phyloP scores from a whole-genome alignment of 306 rosid genomes.

The Quercus alba region DNA sequence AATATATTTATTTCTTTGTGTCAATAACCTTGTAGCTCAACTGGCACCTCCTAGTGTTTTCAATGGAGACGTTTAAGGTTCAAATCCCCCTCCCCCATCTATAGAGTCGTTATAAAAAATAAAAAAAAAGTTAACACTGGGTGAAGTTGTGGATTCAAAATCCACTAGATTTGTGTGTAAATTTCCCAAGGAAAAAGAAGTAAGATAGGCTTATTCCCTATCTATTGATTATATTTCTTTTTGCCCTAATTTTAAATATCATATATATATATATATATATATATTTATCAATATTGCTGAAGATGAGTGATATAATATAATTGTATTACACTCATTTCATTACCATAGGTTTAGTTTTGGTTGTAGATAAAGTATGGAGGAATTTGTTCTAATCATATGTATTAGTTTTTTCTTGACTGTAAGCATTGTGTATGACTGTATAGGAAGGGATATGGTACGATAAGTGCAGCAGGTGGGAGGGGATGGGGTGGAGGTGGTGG shows the following conservation, averaged over 20 bases:
- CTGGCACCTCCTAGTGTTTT: too few relatives aligned
- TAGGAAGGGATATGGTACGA: slow-evolving; percentile 90
- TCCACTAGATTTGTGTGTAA: too few relatives aligned
- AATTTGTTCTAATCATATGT: neutral
- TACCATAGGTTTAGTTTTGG: neutral
- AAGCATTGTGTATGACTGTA: slow-evolving; percentile 24
- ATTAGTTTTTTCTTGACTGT: slow-evolving; percentile 20
- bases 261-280: neutral
- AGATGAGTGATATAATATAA: neutral
- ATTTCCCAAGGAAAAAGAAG: neutral
- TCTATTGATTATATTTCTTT: neutral
- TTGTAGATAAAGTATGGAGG: neutral
- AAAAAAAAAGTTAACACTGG: too few relatives aligned
- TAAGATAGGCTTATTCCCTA: neutral
- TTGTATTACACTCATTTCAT: neutral
- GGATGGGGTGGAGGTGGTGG: slow-evolving; percentile 99
- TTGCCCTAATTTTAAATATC: neutral
- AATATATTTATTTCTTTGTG: too few relatives aligned
- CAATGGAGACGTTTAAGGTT: too few relatives aligned
- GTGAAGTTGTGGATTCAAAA: too few relatives aligned
- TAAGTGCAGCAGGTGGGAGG: slow-evolving; percentile 94
- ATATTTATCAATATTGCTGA: neutral
- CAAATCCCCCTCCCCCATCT: too few relatives aligned
- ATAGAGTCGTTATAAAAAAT: too few relatives aligned
- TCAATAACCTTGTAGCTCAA: too few relatives aligned